A percentile compares a stretch with the other conserved stretches of the same genome.
These are phyloP conservation scores for Aspergillus fischeri DNA, from an alignment of 2,329 filamentous ascomycete species.

Conservation along the genomic window DNA sequence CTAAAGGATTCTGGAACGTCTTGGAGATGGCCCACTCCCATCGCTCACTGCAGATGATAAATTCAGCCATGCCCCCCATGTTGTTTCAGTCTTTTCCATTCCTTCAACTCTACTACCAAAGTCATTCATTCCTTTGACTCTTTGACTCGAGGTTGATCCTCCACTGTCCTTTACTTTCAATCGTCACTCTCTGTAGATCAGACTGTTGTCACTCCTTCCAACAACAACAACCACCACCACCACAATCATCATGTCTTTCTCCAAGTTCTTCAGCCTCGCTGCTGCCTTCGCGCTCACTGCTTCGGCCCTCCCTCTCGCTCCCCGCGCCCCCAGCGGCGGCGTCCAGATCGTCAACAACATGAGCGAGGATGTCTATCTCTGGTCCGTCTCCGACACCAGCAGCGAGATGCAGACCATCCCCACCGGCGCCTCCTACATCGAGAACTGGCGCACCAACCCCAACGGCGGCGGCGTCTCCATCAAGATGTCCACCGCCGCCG, in stretches of 20 bases:
- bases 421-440: constrained; percentile 17
- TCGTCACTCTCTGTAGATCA: neutral
- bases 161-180: neutral
- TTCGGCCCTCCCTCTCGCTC: constrained; percentile 3
- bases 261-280: constrained; percentile 8
- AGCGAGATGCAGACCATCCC: constrained; percentile 19
- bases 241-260: constrained; percentile 6
- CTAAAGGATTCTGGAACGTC: neutral
- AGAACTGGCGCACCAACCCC: constrained; percentile 27
- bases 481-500: constrained; percentile 24
- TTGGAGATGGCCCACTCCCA: neutral
- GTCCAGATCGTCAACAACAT: constrained; percentile 27
- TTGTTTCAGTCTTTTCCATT: neutral
- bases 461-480: constrained; percentile 31
- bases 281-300: constrained; percentile 7
- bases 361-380: constrained; percentile 21
- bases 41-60: neutral
- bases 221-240: neutral
- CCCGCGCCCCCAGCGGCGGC: constrained; percentile 9
- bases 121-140: neutral
- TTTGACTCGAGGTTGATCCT: neutral
- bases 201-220: neutral
- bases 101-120: neutral
- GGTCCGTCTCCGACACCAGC: constrained; percentile 20
- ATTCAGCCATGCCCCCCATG: neutral